Base-by-base conservation (phyloP, 169 alveolate genomes). In the Eimeria tenella region DNA sequence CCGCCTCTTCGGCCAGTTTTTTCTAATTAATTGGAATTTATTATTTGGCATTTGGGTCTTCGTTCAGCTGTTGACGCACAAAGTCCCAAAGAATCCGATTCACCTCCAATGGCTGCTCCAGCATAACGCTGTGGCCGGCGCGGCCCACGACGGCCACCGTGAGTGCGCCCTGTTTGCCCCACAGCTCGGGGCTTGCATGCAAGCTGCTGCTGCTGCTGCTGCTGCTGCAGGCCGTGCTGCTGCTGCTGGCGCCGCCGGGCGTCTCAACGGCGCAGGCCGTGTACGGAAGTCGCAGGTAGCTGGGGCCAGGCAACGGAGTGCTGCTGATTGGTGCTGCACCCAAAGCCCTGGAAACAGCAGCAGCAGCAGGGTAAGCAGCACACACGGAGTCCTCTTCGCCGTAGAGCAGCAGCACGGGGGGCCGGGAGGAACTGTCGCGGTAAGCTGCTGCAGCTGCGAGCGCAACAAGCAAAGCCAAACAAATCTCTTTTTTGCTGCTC, bases 41-140 rank as follows among this genome's bases (percentile, higher is more conserved):
- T 74, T 42, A 21, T 23, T 21, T 25, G 58, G n/a, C n/a, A 1
- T 6, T 42, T 10, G 60, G 56, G 7, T 31, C 10, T 21, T 42
- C 13, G 9, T 13, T 74, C n/a, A 52, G 15, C 19, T 50, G 65
- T 70, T 52, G 88, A 50, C 50, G 17, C 9, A 86, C 11, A 68
- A 86, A 86, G 49, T 65, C 84, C 93, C 93, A 86, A 13, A 86
- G 15, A 4, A 86, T 21, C 21, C 71, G 83, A 31, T 86, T 86
- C 15, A 60, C 49, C 25, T 60, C 74, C 6, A 25, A 0, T 0
- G 93, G 93, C 62, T 68, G 49, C 50, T 86, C 93, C 4, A 86
- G 71, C 84, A 86, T 86, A 53, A 73, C 74, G 56, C 68, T 86
- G 71, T 86, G 93, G 9, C 93, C 84, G 42, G 84, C 75, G 50